phyloP scores from a whole-genome alignment of 2,329 filamentous ascomycete species.

The Juglanconis sp. region DNA sequence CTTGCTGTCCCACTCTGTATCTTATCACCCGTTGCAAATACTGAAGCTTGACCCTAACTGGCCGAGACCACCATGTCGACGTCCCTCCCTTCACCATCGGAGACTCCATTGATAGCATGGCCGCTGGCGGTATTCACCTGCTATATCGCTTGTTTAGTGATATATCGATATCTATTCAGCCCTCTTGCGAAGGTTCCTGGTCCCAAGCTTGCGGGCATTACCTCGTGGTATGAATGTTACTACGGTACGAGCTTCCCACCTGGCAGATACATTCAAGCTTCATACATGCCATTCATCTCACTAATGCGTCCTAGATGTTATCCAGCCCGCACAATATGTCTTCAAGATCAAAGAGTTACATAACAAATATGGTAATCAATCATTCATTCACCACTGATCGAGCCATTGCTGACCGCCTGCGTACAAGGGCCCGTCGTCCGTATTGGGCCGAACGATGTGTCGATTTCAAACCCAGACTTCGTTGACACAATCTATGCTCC shows the following conservation, averaged over 20 bases:
- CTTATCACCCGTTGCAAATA: too few relatives aligned
- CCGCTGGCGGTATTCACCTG: background rate
- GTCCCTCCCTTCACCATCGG: too few relatives aligned
- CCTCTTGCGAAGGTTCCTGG: conserved; percentile 37
- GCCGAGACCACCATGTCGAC: too few relatives aligned
- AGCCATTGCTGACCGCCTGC: background rate
- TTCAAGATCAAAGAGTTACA: conserved; percentile 10
- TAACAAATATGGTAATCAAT: conserved; percentile 12
- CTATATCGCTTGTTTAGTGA: background rate
- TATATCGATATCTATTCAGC: conserved; percentile 32
- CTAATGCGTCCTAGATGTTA: background rate
- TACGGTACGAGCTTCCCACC: conserved; percentile 32
- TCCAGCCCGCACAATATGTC: conserved; percentile 21
- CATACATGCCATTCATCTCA: too few relatives aligned
- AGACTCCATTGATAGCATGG: background rate
- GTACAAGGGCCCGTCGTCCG: conserved; percentile 23
- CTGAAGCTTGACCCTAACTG: too few relatives aligned
- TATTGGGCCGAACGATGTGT: conserved; percentile 27
- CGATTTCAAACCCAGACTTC: conserved; percentile 25
- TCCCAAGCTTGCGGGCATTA: conserved; percentile 36
- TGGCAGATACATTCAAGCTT: too few relatives aligned
- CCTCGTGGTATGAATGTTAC: conserved; percentile 40
- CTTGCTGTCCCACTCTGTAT: too few relatives aligned
- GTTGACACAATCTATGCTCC: conserved; percentile 24
- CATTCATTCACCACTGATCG: too few relatives aligned